Percentiles rank a stretch among this genome's conserved stretches.
Conservation (phyloP, 495 filamentous ascomycete genomes). For the Staphylotrichum longicolle region DNA sequence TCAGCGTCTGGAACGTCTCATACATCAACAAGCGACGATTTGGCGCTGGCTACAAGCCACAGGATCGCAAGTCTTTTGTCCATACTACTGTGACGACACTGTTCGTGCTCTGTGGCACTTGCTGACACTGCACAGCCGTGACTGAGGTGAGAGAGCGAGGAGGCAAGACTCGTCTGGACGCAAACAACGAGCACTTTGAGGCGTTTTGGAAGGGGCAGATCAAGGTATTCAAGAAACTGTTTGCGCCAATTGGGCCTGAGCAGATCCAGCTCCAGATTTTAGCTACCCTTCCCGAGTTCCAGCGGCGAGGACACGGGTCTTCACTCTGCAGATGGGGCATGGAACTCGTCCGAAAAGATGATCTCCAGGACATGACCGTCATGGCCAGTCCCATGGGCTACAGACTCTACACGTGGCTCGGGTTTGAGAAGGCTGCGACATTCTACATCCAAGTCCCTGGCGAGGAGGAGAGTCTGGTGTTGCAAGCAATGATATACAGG, state of each 20-base stretch:
- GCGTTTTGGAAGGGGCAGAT: slow-evolving; percentile 33
- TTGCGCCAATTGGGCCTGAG: slow-evolving; percentile 30
- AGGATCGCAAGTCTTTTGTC: slow-evolving; percentile 32
- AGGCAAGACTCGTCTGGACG: slow-evolving; percentile 32
- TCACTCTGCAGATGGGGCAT: slow-evolving; percentile 38
- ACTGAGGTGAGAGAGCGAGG: slow-evolving; percentile 29
- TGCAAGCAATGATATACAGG: slow-evolving; percentile 41
- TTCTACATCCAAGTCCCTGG: slow-evolving; percentile 35
- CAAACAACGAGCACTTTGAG: slow-evolving; percentile 34
- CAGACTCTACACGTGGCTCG: slow-evolving; percentile 33
- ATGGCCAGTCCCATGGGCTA: slow-evolving; percentile 43
- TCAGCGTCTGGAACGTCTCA: slow-evolving; percentile 39
- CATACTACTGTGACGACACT: not conserved
- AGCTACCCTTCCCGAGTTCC: slow-evolving; percentile 34
- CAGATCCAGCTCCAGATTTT: slow-evolving; percentile 41
- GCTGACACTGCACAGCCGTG: slow-evolving; percentile 23
- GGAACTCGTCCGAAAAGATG: slow-evolving; percentile 25
- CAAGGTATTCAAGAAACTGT: slow-evolving; percentile 30
- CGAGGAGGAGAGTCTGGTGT: slow-evolving; percentile 32
- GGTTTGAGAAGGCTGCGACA: slow-evolving; percentile 23
- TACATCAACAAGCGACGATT: slow-evolving; percentile 33
- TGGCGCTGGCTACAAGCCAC: slow-evolving; percentile 32
- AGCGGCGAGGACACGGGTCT: slow-evolving; percentile 35
- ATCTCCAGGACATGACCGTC: slow-evolving; percentile 31
- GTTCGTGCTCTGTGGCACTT: not conserved